Evolutionary conservation across 1,139 yeast species (phyloP).

Genomic region (Hanseniaspora uvarum): DNA sequence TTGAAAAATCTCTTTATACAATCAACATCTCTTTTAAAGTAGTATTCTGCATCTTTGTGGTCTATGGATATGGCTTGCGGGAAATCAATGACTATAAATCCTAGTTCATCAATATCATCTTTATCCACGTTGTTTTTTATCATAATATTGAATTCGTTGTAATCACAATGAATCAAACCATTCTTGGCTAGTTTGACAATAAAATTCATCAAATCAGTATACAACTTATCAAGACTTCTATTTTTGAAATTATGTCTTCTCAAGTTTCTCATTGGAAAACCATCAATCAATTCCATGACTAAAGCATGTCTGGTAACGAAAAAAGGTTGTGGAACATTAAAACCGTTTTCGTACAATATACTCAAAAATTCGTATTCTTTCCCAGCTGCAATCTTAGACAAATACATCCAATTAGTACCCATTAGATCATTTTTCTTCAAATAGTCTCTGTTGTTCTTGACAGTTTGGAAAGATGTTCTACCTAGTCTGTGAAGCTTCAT

Average conservation of each 20-base stretch:
- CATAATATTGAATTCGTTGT: constrained; percentile 90
- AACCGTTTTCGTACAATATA: constrained; percentile 61
- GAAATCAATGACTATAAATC: constrained; percentile 86
- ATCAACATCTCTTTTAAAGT: constrained; percentile 84
- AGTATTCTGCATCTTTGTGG: constrained; percentile 76
- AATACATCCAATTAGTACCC: constrained; percentile 75
- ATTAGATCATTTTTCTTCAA: constrained; percentile 49
- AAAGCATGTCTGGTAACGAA: constrained; percentile 88
- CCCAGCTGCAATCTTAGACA: constrained; percentile 80
- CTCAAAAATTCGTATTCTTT: constrained; percentile 86
- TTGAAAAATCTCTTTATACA: constrained; percentile 77
- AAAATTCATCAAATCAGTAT: constrained; percentile 76
- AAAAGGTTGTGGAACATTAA: constrained; percentile 76
- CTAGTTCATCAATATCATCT: constrained; percentile 43
- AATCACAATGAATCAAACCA: constrained; percentile 95
- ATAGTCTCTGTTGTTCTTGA: constrained; percentile 88
- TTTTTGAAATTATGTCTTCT: constrained; percentile 39
- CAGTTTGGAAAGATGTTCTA: constrained; percentile 82
- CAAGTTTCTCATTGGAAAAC: constrained; percentile 79
- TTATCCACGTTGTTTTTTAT: constrained; percentile 43
- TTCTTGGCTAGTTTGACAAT: constrained; percentile 72
- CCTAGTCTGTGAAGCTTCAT: constrained; percentile 88
- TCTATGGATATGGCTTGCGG: constrained; percentile 95
- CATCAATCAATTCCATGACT: constrained; percentile 82
- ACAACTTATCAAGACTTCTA: constrained; percentile 55